Evolutionary conservation across 441 rosid species (phyloP).

Genomic region (Eruca vesicaria): DNA sequence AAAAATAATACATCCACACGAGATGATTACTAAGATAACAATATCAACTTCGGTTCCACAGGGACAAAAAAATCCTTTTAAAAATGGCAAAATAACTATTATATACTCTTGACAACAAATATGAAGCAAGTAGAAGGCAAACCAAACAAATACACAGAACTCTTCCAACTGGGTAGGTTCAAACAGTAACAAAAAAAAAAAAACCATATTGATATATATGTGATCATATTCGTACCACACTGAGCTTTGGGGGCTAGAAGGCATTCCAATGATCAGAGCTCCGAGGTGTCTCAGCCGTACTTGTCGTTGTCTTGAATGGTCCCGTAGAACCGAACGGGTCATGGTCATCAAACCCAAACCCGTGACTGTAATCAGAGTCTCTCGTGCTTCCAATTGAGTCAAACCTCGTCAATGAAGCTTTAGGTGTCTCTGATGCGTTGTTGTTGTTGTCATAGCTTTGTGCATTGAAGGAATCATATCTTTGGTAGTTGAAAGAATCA

Average conservation of each 20-base stretch:
- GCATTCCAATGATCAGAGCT: conserved; percentile 72
- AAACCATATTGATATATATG: conserved; percentile 11
- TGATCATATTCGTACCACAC: neutral
- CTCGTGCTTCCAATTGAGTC: conserved; percentile 62
- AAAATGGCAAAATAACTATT: neutral
- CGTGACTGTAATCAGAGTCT: conserved; percentile 52
- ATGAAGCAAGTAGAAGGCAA: conserved; percentile 13
- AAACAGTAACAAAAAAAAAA: neutral
- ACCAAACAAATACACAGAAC: conserved; percentile 26
- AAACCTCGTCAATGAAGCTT: conserved; percentile 54
- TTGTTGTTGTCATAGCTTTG: conserved; percentile 39
- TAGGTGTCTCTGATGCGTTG: conserved; percentile 46
- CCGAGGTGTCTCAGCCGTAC: conserved; percentile 52
- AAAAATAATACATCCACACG: too few relatives aligned
- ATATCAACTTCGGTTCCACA: too few relatives aligned
- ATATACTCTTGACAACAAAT: conserved; percentile 34
- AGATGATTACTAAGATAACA: too few relatives aligned
- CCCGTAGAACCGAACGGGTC: conserved; percentile 83
- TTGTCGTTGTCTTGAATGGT: conserved; percentile 61
- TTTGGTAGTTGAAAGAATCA: conserved; percentile 49
- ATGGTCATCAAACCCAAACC: conserved; percentile 70
- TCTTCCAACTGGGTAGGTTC: conserved; percentile 15
- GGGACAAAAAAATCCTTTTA: neutral
- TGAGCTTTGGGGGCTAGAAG: conserved; percentile 41
- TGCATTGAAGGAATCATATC: conserved; percentile 53